Base-by-base conservation (phyloP, 2,329 filamentous ascomycete genomes). In the Curvularia lunata region DNA sequence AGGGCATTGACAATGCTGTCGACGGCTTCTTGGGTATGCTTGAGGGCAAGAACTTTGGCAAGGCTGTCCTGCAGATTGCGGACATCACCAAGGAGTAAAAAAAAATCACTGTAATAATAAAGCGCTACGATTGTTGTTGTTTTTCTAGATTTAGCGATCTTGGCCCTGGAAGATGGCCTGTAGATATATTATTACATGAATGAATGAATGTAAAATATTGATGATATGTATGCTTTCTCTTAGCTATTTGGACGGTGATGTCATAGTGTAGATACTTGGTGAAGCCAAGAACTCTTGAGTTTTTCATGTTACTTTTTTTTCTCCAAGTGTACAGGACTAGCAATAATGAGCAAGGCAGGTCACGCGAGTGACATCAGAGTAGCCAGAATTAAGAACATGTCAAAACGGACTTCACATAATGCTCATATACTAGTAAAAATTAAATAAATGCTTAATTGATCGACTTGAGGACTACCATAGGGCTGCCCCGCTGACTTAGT, bases 21-120 rank as follows among this genome's bases (percentile, higher is more conserved):
- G 85, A 92, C 55, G 92, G 89, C 0, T 82, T 96, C 59, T 77
- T 94, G 12, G 90, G 87, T 12, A 87, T 96, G 81, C 82, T 95
- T 53, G 75, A 85, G 70, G 92, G 92, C 47, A 84, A 90, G 77
- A 96, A 96, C 81, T 91, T 92, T 78, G 92, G 92, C 66, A 96
- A 96, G 85, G 90, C 91, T 16, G 85, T 95, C 21, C 71, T 95
- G 69, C 90, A 91, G 81, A 85, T 89, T 67, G 73, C 75, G 32
- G 72, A 77, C 56, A 47, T 77, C 52, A 64, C 67, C 50, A 70
- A 71, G 65, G 72, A 75, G 38, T 60, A 50, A 34, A 45, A 8
- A 19, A 13, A 25, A n/a, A n/a, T n/a, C n/a, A n/a, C n/a, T n/a
- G n/a, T n/a, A n/a, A n/a, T n/a, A n/a, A n/a, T n/a, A n/a, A n/a